These are phyloP conservation scores for Chaetoceros tenuissimus DNA, from an alignment of 108 stramenopile genomes.

Conservation along the genomic window DNA sequence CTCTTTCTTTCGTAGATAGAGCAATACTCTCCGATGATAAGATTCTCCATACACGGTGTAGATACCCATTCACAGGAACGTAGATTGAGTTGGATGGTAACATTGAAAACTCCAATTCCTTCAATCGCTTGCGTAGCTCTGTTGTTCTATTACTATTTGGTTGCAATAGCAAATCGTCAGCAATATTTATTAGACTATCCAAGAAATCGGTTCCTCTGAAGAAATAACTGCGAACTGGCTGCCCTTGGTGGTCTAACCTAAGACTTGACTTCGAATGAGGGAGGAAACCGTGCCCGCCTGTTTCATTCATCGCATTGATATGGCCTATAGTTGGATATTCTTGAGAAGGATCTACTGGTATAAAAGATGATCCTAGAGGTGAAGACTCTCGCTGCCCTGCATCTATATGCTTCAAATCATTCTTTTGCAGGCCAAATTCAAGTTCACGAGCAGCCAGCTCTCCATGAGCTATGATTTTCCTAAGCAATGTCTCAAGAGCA, in stretches of 20 bases:
- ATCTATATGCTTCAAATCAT: neutral
- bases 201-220: slow-evolving; percentile 61
- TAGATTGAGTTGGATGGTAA: slow-evolving; percentile 79
- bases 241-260: neutral
- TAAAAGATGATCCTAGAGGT: too few species aligned
- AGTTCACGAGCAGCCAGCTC: slow-evolving; percentile 42
- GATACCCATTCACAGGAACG: slow-evolving; percentile 59
- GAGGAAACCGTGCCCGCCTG: slow-evolving; percentile 6
- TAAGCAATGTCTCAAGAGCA: slow-evolving; percentile 60
- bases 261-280: neutral
- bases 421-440: slow-evolving; percentile 41
- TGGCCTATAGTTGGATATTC: neutral
- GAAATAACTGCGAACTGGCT: slow-evolving; percentile 27
- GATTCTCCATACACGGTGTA: slow-evolving; percentile 84
- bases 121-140: slow-evolving; percentile 44
- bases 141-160: slow-evolving; percentile 40
- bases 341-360: neutral
- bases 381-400: too few species aligned
- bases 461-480: slow-evolving; percentile 52
- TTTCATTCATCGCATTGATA: slow-evolving; percentile 11
- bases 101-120: slow-evolving; percentile 51
- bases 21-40: slow-evolving; percentile 77
- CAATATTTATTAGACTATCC: slow-evolving; percentile 65
- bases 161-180: slow-evolving; percentile 55
- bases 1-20: slow-evolving; percentile 87